Evolutionary conservation across 176 grass and related monocot species (phyloP).

Genomic region (Oryza nivara): DNA sequence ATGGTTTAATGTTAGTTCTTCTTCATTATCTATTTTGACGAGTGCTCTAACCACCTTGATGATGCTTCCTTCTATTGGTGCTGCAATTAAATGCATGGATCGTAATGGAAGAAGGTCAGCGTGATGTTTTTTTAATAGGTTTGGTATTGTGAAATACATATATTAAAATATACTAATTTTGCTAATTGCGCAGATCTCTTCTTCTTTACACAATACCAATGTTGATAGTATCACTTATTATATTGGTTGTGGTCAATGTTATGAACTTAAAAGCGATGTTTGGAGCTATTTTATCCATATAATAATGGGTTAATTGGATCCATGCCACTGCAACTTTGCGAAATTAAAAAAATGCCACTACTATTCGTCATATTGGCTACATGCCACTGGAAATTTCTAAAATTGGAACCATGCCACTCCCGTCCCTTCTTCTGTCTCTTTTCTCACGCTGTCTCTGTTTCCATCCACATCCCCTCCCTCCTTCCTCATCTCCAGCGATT

Average conservation of each 20-base stretch:
- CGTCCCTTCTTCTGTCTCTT: too few species aligned
- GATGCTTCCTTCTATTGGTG: constrained; percentile 65
- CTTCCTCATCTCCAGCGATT: too few species aligned
- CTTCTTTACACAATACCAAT: constrained; percentile 67
- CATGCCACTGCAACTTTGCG: too few species aligned
- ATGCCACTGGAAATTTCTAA: too few species aligned
- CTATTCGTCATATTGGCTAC: too few species aligned
- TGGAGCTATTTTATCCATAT: constrained; percentile 51
- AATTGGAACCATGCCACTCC: too few species aligned
- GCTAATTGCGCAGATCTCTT: constrained; percentile 42
- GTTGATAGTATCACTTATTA: constrained; percentile 53
- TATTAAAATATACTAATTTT: constrained; percentile 1
- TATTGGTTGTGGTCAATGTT: constrained; percentile 56
- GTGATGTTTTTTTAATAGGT: not conserved
- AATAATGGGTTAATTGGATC: too few species aligned
- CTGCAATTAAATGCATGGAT: constrained; percentile 73
- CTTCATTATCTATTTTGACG: constrained; percentile 67
- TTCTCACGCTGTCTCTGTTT: too few species aligned
- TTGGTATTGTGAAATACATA: not conserved
- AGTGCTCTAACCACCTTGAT: constrained; percentile 64
- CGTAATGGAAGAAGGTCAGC: constrained; percentile 59
- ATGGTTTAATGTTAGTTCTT: constrained; percentile 45
- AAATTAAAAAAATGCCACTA: too few species aligned
- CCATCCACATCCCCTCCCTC: too few species aligned
- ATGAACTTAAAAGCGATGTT: constrained; percentile 31